Conservation (phyloP, 768 basidiomycete species). For the Leccinum olivaceopallidum region DNA sequence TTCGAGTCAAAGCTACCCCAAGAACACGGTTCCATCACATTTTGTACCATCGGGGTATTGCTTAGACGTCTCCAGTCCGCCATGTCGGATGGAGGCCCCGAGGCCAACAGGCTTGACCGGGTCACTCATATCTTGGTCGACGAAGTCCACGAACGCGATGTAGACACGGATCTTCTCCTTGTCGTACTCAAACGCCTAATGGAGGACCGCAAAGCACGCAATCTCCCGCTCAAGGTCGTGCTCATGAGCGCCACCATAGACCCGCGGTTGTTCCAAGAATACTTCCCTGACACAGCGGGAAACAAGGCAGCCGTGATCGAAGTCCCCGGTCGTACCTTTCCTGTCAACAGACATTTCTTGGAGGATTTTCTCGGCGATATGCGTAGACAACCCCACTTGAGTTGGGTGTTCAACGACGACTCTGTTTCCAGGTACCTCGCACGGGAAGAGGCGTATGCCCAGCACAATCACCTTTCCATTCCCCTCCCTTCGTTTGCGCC, state of each 20-base stretch:
- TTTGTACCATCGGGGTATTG: conserved; percentile 92
- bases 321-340: conserved; percentile 90
- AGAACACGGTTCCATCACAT: conserved; percentile 82
- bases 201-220: conserved; percentile 66
- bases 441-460: conserved; percentile 47
- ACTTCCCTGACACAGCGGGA: conserved; percentile 70
- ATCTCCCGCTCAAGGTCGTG: conserved; percentile 78
- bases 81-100: conserved; percentile 43
- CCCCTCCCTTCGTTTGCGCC: conserved; percentile 8
- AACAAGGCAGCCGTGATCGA: conserved; percentile 70
- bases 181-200: conserved; percentile 86
- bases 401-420: conserved; percentile 73
- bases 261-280: conserved; percentile 82
- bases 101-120: conserved; percentile 55
- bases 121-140: conserved; percentile 92
- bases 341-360: conserved; percentile 79
- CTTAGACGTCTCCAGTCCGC: conserved; percentile 82
- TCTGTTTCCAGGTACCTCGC: conserved; percentile 69
- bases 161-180: conserved; percentile 88
- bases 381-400: conserved; percentile 35
- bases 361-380: conserved; percentile 71
- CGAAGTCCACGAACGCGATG: conserved; percentile 94
- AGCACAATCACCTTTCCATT: neutral
- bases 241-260: conserved; percentile 98
- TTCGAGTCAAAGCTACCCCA: conserved; percentile 83